Evolutionary conservation across 2,329 filamentous ascomycete species (phyloP), one percentile per base, ranked within the genome.

Genomic region (Aureobasidium vineae): DNA sequence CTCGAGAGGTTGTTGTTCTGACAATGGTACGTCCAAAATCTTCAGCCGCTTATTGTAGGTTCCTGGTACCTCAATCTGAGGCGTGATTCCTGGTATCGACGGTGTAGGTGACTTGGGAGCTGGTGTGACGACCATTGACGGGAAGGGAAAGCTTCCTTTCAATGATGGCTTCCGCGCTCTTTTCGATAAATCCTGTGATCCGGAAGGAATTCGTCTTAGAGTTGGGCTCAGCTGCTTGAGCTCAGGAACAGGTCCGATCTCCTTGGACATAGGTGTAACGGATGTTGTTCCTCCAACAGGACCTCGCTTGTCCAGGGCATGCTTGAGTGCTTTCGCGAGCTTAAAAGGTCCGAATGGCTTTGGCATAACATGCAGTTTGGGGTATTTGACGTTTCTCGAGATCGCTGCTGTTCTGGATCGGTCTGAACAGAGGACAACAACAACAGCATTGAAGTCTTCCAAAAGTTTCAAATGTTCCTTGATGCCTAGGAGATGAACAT

Each of bases 311-410:
- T 65, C 61, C 10, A 65, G 50, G 15, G 61, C 61, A 11, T 65
- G 61, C 13, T 50, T 52, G 13, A 66, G 54, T 23, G 43, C 47
- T 23, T 70, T 72, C 11, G 74, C 73, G 33, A 78, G 72, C 67
- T 77, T 77, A 68, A 73, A 72, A 8, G 76, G 75, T 10, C 76
- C 76, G 26, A 76, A 73, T 13, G 76, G 76, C 53, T 61, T 66
- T 16, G 54, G 23, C 36, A 66, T 63, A n/a, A 66, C 28, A 16
- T 63, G 45, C 16, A 66, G 28, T 31, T 40, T 50, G 41, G 43
- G 38, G 26, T 66, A 61, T 1, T 54, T 23, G 56, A 66, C 40
- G 11, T 28, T 23, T 36, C n/a, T 60, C 10, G 28, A 33, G 13
- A 66, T 59, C 2, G 45, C 49, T 23, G 65, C 47, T 15, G 54